phyloP scores from a whole-genome alignment of 208 protist genomes.

The Crithidia expoeki region DNA sequence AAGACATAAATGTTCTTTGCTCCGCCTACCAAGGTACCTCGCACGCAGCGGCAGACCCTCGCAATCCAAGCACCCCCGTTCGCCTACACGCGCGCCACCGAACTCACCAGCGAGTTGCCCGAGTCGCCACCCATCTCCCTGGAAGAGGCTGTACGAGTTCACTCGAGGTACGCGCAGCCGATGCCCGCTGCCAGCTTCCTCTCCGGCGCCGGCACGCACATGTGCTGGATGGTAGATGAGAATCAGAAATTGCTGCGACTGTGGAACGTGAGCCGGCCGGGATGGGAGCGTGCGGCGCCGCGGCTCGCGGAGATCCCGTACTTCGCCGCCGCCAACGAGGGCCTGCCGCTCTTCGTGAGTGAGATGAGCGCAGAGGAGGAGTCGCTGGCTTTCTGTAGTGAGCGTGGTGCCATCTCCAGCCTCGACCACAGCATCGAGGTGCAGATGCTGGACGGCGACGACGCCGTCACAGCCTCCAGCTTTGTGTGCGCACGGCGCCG shows the following conservation, averaged over 20 bases:
- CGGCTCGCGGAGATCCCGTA: conserved; percentile 69
- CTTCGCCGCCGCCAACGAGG: conserved; percentile 60
- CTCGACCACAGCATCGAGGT: conserved; percentile 85
- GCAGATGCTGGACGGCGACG: conserved; percentile 54
- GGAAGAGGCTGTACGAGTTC: conserved; percentile 24
- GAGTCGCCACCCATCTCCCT: conserved; percentile 25
- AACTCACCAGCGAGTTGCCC: conserved; percentile 9
- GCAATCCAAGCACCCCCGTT: conserved; percentile 13
- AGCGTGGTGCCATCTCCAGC: conserved; percentile 74
- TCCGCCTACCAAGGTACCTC: conserved; percentile 69
- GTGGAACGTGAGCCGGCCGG: conserved; percentile 63
- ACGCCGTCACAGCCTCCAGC: conserved; percentile 42
- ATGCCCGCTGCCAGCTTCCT: conserved; percentile 46
- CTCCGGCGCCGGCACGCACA: conserved; percentile 65
- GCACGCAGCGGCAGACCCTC: conserved; percentile 66
- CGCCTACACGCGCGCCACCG: conserved; percentile 24
- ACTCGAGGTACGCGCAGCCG: neutral
- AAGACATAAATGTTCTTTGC: conserved; percentile 52
- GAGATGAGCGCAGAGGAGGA: conserved; percentile 70
- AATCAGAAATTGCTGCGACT: conserved; percentile 67
- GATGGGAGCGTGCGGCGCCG: conserved; percentile 56
- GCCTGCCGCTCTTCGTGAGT: conserved; percentile 69
- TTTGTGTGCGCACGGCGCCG: conserved; percentile 63
- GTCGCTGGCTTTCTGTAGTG: conserved; percentile 81
- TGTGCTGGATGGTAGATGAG: conserved; percentile 82